Conservation (phyloP, 345 rosid species). For the Balakata baccata region DNA sequence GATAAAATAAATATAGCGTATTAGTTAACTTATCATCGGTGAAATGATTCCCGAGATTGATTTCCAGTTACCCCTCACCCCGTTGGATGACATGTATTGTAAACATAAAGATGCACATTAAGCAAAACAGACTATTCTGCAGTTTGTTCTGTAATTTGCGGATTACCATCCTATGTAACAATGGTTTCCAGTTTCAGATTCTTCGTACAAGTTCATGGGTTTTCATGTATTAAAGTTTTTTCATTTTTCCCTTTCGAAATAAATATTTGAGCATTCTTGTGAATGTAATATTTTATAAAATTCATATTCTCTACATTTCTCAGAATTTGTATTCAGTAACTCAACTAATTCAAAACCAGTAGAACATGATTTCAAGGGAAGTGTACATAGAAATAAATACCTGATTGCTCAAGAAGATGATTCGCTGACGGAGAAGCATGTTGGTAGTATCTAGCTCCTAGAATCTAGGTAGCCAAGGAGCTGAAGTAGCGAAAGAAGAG, state of each 20-base stretch:
- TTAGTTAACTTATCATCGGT: background rate
- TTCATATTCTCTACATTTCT: background rate
- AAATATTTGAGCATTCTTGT: background rate
- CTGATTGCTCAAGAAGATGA: conserved; percentile 79
- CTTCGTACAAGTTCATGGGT: too few relatives aligned
- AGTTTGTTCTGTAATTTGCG: too few relatives aligned
- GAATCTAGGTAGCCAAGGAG: conserved; percentile 60
- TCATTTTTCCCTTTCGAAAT: too few relatives aligned
- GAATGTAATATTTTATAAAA: background rate
- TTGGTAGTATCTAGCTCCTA: conserved; percentile 82
- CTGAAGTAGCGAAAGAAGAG: conserved; percentile 37
- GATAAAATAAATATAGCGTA: too few relatives aligned
- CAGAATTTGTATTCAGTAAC: too few relatives aligned
- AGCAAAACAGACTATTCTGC: too few relatives aligned
- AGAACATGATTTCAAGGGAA: background rate
- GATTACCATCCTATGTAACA: too few relatives aligned
- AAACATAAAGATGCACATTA: too few relatives aligned
- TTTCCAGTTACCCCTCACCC: too few relatives aligned
- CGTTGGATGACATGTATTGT: background rate
- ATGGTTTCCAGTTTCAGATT: too few relatives aligned
- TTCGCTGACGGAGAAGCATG: conserved; percentile 93
- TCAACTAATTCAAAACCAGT: background rate
- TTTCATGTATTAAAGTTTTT: too few relatives aligned
- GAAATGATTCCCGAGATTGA: too few relatives aligned
- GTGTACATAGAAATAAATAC: conserved; percentile 30